Evolutionary conservation across 2,329 filamentous ascomycete genomes (phyloP), one percentile per base, ranked within the genome.

Genomic region (Thelonectria rubi): DNA sequence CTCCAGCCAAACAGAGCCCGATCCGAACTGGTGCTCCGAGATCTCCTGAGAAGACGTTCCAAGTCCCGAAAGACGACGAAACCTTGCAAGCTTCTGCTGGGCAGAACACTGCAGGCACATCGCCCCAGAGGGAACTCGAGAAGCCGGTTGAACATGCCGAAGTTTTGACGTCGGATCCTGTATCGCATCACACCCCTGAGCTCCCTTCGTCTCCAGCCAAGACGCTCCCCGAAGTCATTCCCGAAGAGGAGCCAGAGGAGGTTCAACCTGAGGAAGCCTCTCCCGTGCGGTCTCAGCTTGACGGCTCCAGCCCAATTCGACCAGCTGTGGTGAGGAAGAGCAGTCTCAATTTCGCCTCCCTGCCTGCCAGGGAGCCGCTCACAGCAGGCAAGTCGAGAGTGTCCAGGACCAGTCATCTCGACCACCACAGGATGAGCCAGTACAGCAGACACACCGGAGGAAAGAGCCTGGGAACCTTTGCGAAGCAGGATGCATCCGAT

Each of bases 341-440:
- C 78, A 98, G 94, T 75, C 84, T 99, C 62, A 97, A 91, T 61
- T 98, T 99, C 78, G 93, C 95, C 39, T 93, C 95, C 17, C 82
- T 99, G 12, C 95, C 95, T 30, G 94, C 94, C 3, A 87, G 95
- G 63, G 94, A 98, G 72, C 94, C 94, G 37, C 81, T 98, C 54
- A 88, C 88, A 32, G 87, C 86, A 15, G 96, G 96, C 75, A 94
- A 94, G 79, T 72, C 93, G 89, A 15, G 84, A 51, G 79, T 86
- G 53, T 94, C 92, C 20, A 84, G 92, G 62, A 91, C 88, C 7
- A 97, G 92, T 71, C 90, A 97, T 67, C 75, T 94, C 37, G 92
- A 97, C 54, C 84, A 86, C 60, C 81, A 82, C n/a, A 85, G 90
- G 60, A 87, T 85, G 48, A 94, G 92, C 76, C 90, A 93, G 68